Conservation (phyloP, 192 early-diverging fungal genomes). For the Gryganskiella cystojenkinii region DNA sequence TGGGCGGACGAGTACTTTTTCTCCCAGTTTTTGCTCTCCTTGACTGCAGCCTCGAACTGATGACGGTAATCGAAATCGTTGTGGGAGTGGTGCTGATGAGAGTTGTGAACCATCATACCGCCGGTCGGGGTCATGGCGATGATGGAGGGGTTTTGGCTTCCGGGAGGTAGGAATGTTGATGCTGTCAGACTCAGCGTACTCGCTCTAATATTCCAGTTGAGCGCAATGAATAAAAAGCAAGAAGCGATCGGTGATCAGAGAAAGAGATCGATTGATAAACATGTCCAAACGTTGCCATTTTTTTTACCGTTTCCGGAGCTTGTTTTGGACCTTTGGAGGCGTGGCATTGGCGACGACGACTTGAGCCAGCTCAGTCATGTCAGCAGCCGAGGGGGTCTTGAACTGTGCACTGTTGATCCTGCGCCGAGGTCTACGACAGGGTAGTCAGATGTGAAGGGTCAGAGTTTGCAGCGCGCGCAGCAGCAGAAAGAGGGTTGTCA, state of each 20-base stretch:
- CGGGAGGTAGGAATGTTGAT: conserved; percentile 23
- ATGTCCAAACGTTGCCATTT: neutral
- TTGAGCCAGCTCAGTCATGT: conserved; percentile 31
- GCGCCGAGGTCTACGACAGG: conserved; percentile 20
- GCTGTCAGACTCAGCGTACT: conserved; percentile 46
- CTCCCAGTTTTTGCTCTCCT: conserved; percentile 39
- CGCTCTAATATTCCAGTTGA: conserved; percentile 5
- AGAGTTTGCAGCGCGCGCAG: neutral
- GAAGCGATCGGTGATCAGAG: neutral
- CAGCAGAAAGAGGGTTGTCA: neutral
- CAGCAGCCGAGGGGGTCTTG: conserved; percentile 30
- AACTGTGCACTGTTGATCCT: conserved; percentile 48
- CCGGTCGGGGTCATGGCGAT: neutral
- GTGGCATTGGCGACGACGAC: conserved; percentile 41
- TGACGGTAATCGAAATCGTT: conserved; percentile 20
- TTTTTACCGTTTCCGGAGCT: conserved; percentile 40
- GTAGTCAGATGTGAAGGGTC: neutral
- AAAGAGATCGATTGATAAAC: too few species aligned
- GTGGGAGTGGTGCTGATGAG: neutral
- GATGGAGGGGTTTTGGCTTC: neutral
- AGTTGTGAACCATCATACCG: neutral
- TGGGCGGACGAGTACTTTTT: conserved; percentile 42
- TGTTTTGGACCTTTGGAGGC: conserved; percentile 43
- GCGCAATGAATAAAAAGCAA: neutral
- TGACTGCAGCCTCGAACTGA: conserved; percentile 16